These are phyloP conservation scores for Backusella westeae DNA, from an alignment of 192 early-diverging fungal genomes.

Conservation along the genomic window DNA sequence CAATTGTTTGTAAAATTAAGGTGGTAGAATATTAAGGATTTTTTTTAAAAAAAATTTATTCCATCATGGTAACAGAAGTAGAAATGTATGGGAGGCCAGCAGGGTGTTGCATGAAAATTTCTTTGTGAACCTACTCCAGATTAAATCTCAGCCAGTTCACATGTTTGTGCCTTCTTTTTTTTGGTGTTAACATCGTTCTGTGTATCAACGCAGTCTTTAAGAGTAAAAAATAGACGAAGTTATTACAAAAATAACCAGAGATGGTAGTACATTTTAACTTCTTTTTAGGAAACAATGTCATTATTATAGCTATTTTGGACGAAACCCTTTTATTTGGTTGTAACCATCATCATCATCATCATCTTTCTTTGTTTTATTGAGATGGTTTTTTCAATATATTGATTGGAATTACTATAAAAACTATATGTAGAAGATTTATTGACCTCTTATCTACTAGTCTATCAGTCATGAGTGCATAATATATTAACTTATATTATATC, in stretches of 20 bases:
- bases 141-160: not conserved
- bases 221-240: not conserved
- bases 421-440: not conserved
- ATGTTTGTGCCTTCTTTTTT: not conserved
- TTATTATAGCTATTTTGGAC: not conserved
- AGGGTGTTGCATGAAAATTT: not conserved
- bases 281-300: not conserved
- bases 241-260: not conserved
- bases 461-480: not conserved
- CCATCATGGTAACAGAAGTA: not conserved
- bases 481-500: not conserved
- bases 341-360: not conserved
- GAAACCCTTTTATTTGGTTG: not conserved
- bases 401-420: not conserved
- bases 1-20: not conserved
- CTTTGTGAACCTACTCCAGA: not conserved
- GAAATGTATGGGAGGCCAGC: not conserved
- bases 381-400: not conserved
- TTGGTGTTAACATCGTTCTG: not conserved
- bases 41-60: not conserved
- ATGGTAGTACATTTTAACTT: not conserved
- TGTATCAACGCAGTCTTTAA: not conserved
- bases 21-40: not conserved
- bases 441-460: not conserved
- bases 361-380: not conserved